Evolutionary conservation across 2,329 filamentous ascomycete genomes (phyloP).

Genomic region (Colletotrichum horii): DNA sequence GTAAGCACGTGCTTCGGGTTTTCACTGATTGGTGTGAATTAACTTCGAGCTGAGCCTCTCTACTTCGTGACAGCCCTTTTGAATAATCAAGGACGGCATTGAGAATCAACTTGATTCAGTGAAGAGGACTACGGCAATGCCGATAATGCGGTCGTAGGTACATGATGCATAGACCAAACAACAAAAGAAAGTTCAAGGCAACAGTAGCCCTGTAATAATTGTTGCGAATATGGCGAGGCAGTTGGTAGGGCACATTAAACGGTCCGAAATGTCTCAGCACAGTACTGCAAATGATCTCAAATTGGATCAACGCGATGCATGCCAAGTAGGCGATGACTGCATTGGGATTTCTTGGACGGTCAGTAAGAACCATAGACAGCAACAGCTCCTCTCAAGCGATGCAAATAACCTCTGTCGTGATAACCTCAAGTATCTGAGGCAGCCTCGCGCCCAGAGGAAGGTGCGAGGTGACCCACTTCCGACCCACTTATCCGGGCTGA

Average conservation of each 20-base stretch:
- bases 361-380: too few species aligned
- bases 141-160: not conserved
- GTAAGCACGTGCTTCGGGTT: not conserved
- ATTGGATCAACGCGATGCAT: not conserved
- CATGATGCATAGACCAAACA: not conserved
- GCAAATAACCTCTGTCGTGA: too few species aligned
- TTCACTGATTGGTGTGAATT: not conserved
- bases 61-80: not conserved
- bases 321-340: not conserved
- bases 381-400: too few species aligned
- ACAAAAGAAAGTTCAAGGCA: not conserved
- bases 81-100: not conserved
- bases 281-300: not conserved
- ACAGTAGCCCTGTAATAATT: not conserved
- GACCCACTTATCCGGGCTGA: too few species aligned
- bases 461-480: too few species aligned
- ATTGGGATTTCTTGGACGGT: not conserved
- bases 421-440: too few species aligned
- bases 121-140: not conserved
- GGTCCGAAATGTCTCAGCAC: not conserved
- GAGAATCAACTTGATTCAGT: not conserved
- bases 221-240: not conserved
- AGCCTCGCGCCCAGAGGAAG: too few species aligned
- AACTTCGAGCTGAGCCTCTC: not conserved
- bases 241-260: not conserved